A percentile compares a stretch with the other conserved stretches of the same genome.
Conservation (phyloP, 208 protist genomes). For the Wallacemonas sp. region DNA sequence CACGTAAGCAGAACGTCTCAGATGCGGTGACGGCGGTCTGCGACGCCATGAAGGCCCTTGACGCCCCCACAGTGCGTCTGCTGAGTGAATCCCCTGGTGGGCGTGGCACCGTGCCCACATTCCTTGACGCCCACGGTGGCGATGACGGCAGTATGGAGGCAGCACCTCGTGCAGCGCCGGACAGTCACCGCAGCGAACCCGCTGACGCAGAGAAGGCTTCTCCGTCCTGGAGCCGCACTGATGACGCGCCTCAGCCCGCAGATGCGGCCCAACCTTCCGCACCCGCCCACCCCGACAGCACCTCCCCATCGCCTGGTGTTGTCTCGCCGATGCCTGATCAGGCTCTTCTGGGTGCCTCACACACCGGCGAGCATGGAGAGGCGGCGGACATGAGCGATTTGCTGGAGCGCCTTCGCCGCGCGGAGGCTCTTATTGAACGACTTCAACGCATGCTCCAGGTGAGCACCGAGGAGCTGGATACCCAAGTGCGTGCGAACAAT, state of each 20-base stretch:
- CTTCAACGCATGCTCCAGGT: slow-evolving; percentile 24
- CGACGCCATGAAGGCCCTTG: background rate
- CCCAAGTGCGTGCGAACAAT: slow-evolving; percentile 28
- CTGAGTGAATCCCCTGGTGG: background rate
- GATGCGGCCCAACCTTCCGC: background rate
- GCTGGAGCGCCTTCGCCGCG: slow-evolving; percentile 31
- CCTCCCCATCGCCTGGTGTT: background rate
- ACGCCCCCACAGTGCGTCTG: background rate
- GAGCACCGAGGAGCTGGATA: slow-evolving; percentile 24
- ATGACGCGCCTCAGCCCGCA: background rate
- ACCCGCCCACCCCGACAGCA: no score
- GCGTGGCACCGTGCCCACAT: slow-evolving; percentile 7
- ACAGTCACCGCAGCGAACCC: background rate
- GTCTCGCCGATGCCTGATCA: background rate
- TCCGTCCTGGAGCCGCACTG: background rate
- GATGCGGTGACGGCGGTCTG: slow-evolving; percentile 38
- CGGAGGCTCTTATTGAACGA: slow-evolving; percentile 32
- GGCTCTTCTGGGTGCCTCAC: background rate
- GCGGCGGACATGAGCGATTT: background rate
- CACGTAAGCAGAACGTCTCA: slow-evolving; percentile 44
- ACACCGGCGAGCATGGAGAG: background rate
- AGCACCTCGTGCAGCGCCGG: background rate
- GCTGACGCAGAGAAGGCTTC: background rate
- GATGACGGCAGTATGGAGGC: background rate
- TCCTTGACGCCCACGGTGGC: background rate